A percentile compares a stretch with the other conserved stretches of the same genome.
phyloP scores from a whole-genome alignment of 116 monocot genomes.

The Zostera marina region DNA sequence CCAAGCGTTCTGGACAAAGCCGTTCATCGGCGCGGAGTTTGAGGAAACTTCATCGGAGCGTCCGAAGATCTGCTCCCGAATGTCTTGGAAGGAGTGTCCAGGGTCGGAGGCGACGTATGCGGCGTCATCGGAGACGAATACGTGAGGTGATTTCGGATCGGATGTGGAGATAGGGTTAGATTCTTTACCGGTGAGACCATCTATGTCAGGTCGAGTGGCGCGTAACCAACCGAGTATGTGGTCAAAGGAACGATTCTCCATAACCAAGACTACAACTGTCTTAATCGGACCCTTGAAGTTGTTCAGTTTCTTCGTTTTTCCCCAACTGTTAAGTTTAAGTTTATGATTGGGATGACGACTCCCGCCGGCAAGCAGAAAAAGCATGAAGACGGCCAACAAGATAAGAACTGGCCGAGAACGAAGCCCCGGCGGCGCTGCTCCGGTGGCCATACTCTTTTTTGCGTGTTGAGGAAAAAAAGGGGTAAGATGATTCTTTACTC shows the following conservation, averaged over 20 bases:
- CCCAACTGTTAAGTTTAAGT: neutral
- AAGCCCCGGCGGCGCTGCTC: neutral
- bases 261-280: constrained; percentile 68
- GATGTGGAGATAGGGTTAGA: constrained; percentile 49
- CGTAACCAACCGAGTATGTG: constrained; percentile 80
- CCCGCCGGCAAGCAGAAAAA: neutral
- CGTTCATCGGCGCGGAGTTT: constrained; percentile 65
- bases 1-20: constrained; percentile 77
- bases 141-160: constrained; percentile 47
- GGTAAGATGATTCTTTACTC: too few relatives aligned
- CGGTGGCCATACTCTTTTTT: neutral
- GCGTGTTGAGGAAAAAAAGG: neutral
- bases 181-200: constrained; percentile 61
- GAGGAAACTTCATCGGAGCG: constrained; percentile 1
- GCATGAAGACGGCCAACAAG: neutral
- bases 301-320: constrained; percentile 10
- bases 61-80: constrained; percentile 93
- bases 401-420: neutral
- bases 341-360: neutral
- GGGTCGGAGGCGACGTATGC: constrained; percentile 79
- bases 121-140: constrained; percentile 60
- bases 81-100: constrained; percentile 82
- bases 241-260: constrained; percentile 93
- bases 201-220: constrained; percentile 54
- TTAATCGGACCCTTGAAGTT: constrained; percentile 75